A percentile compares a stretch with the other conserved stretches of the same genome.
Evolutionary conservation across 1,284 basidiomycete species (phyloP).

Genomic region (Leccinum angustisporum): DNA sequence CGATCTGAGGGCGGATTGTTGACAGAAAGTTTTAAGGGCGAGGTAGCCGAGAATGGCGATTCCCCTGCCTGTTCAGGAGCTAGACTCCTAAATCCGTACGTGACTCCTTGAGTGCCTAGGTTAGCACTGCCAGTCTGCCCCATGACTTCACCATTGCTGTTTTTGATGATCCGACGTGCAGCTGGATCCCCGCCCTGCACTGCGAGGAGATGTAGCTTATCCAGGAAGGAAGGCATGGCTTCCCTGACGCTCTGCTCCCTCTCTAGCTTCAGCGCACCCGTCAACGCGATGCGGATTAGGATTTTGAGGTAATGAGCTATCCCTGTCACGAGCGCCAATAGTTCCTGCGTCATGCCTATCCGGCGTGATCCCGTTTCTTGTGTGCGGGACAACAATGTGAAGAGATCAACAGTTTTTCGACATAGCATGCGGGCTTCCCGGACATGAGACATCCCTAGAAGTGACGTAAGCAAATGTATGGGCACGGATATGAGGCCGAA

Average conservation of each 20-base stretch:
- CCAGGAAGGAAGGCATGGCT: conserved; percentile 88
- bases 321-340: conserved; percentile 97
- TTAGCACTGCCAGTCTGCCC: conserved; percentile 49
- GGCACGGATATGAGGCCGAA: conserved; percentile 4
- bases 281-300: conserved; percentile 95
- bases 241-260: conserved; percentile 81
- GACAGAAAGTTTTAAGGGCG: conserved; percentile 49
- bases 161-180: conserved; percentile 68
- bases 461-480: conserved; percentile 17
- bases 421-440: conserved; percentile 98
- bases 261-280: conserved; percentile 94
- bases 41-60: conserved; percentile 62
- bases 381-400: conserved; percentile 95
- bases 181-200: conserved; percentile 84
- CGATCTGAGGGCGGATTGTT: conserved; percentile 81
- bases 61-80: conserved; percentile 88
- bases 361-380: conserved; percentile 87
- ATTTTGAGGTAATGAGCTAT: conserved; percentile 99
- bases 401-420: conserved; percentile 98
- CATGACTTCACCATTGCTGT: conserved; percentile 60
- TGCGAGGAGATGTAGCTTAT: conserved; percentile 88
- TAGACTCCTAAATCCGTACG: conserved; percentile 86
- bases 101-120: conserved; percentile 74
- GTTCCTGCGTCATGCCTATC: conserved; percentile 96
- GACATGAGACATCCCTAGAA: conserved; percentile 92